phyloP scores from a whole-genome alignment of 805 yeast genomes.

The Komagataella phaffii region DNA sequence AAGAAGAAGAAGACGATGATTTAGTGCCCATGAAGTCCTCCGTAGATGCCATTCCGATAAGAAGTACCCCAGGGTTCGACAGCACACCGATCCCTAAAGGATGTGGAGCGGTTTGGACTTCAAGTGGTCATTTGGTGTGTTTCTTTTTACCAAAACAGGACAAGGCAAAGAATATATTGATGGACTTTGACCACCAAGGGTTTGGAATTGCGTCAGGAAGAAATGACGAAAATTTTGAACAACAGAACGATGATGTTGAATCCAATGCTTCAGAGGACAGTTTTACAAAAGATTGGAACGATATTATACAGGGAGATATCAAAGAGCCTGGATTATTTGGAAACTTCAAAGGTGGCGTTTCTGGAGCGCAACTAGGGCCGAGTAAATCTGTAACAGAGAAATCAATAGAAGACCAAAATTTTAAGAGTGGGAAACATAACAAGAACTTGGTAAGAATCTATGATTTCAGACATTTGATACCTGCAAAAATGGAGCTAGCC shows the following conservation, averaged over 20 bases:
- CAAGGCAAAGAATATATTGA: constrained; percentile 25
- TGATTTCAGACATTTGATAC: constrained; percentile 60
- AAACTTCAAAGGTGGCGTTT: neutral
- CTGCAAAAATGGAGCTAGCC: constrained; percentile 63
- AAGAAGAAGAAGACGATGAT: constrained; percentile 4
- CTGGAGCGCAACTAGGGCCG: constrained; percentile 15
- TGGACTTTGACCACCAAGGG: constrained; percentile 42
- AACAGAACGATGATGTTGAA: constrained; percentile 2
- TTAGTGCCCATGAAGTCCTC: neutral
- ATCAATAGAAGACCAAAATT: constrained; percentile 13
- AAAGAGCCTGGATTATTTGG: constrained; percentile 32
- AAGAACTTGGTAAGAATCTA: constrained; percentile 47
- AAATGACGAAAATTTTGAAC: constrained; percentile 14
- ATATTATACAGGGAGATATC: neutral
- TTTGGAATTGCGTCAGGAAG: constrained; percentile 24
- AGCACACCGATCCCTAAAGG: constrained; percentile 88
- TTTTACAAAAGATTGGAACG: constrained; percentile 47
- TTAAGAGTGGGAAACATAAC: constrained; percentile 10
- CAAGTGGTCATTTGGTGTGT: constrained; percentile 66
- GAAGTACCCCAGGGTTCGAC: constrained; percentile 26
- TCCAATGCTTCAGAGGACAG: constrained; percentile 36
- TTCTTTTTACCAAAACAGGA: constrained; percentile 55
- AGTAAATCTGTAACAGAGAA: constrained; percentile 24
- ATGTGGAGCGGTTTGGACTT: constrained; percentile 86
- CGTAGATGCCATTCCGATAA: neutral